Evolutionary conservation across 2,329 filamentous ascomycete species (phyloP), one percentile per base, ranked within the genome.

Genomic region (Bimuria novae-zelandiae): DNA sequence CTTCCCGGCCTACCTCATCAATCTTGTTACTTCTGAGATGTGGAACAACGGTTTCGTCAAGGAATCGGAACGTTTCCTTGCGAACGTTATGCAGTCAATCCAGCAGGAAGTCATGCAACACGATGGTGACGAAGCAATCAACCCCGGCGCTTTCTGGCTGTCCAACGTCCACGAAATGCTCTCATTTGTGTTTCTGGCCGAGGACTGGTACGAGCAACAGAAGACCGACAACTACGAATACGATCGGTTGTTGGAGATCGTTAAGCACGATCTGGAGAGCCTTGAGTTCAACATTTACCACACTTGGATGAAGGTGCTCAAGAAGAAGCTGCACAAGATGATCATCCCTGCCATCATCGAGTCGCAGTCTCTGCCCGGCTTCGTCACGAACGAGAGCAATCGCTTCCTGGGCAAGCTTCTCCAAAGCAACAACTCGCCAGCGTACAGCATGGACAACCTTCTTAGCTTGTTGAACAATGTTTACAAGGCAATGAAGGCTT

Each of bases 21-120:
- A 99, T 76, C 83, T 99, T 56, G 94, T 99, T 59, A 99, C 94
- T 11, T 97, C 92, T 14, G 94, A 99, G 79, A 99, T 99, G 94
- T 99, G 94, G 94, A 99, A 99, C 80, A 99, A 99, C 68, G 94
- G 94, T 41, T 99, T 97, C 71, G 94, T 99, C 66, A 99, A 99
- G 80, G 94, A 99, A 77, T 97, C 94, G 3, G 94, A 99, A 77
- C 89, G 93, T 50, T 99, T 99, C 84, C 82, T 99, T 58, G 94
- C 94, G 70, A 99, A 97, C 68, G 94, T 99, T 60, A 99, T 99
- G 94, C 94, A 97, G 77, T 96, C 92, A 7, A 97, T 99, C 69
- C 94, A 99, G 75, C 92, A 97, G 74, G 94, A 99, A 74, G 94
- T 99, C 51, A 97, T 99, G 94, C 90, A 96, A 71, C 92, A 99